phyloP scores from a whole-genome alignment of 106 monocot genomes.

The Narthecium ossifragum region DNA sequence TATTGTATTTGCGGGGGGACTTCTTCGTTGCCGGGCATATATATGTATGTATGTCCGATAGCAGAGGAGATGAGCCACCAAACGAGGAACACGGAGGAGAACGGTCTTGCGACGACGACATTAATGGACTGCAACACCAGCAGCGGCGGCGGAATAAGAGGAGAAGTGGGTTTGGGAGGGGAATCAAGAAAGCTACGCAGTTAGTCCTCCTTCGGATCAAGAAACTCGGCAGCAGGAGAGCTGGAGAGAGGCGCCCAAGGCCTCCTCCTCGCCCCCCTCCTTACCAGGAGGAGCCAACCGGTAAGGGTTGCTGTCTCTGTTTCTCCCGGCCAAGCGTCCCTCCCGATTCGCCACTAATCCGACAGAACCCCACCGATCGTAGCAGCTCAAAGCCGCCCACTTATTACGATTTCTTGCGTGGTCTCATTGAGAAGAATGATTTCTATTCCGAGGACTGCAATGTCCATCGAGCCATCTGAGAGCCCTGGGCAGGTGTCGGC shows the following conservation, averaged over 20 bases:
- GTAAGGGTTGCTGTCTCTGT: background rate
- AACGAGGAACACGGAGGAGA: background rate
- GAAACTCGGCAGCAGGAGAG: background rate
- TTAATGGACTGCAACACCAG: no score
- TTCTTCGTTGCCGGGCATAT: no score
- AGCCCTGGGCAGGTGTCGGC: background rate
- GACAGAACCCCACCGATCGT: background rate
- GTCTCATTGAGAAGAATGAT: conserved; percentile 11
- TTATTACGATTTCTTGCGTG: conserved; percentile 7
- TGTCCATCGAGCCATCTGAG: conserved; percentile 5
- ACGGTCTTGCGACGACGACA: background rate
- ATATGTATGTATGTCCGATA: background rate
- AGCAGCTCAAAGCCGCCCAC: background rate
- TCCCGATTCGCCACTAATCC: background rate
- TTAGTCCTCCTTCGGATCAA: background rate
- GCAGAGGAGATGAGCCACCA: background rate
- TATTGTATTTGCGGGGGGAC: no score
- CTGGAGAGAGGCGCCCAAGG: background rate
- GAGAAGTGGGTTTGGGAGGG: background rate
- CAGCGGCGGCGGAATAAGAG: background rate
- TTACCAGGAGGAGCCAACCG: background rate
- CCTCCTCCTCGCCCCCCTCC: background rate
- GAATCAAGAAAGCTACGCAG: background rate
- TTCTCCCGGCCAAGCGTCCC: no score
- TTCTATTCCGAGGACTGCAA: conserved; percentile 18